Evolutionary conservation across 768 basidiomycete genomes (phyloP), one percentile per base, ranked within the genome.

Genomic region (Cystofilobasidium ferigula): DNA sequence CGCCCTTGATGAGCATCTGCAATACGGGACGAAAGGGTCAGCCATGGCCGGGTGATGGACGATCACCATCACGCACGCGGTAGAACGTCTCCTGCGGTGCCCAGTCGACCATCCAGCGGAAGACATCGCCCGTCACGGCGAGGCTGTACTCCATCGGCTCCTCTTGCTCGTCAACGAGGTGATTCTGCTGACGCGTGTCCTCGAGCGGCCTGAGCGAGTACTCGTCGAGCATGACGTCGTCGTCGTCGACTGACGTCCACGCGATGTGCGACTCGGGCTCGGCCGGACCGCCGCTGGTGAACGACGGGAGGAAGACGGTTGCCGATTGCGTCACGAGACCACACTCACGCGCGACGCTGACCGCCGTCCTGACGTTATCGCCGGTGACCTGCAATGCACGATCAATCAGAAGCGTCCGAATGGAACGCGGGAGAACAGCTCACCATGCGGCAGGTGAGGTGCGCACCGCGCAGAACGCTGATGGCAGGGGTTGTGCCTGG

Each of bases 71-170:
- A 77, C 86, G 69, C 74, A 94, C 93, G 60, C 93, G 82, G 71
- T 98, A 91, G 69, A 98, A 76, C 0, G 95, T 97, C 77, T 99
- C 95, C 13, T 91, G 79, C 2, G 94, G 86, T 0, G 89, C 92
- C 76, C 89, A 84, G 73, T 93, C 93, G 72, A 98, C 83, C 85
- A 99, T 91, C 95, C 95, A 99, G 53, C 89, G 83, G 79, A 99
- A 99, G 38, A 94, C 85, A 72, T 98, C 93, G 16, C 95, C 95
- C 6, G 91, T 92, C 36, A 98, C 79, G 8, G 87, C 92, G 24
- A 99, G 81, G 1, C 90, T 84, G 73, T 91, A 99, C 72, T 98
- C 94, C 67, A 86, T 86, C 1, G 62, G 68, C 34, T 63, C 62
- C 34, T 63, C 67, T 22, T 54, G 51, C 14, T 54, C 51, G 28